These are phyloP conservation scores for Eucalyptus erythrocorys DNA, from an alignment of 345 rosid genomes.

Conservation along the genomic window DNA sequence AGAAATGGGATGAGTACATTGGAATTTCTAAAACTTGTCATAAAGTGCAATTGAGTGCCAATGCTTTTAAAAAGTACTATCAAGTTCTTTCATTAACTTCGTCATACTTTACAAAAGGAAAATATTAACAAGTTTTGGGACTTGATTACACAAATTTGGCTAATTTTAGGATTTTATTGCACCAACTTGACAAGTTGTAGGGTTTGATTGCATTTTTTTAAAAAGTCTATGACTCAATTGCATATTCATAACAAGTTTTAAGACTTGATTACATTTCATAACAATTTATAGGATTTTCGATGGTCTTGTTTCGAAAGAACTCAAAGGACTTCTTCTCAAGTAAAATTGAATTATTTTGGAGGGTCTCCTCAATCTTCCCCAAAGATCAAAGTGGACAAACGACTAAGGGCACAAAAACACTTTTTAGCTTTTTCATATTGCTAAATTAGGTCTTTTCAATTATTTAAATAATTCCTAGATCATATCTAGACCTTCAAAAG, in stretches of 20 bases:
- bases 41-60: no score
- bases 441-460: neutral
- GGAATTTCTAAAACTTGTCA: no score
- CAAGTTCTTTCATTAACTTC: no score
- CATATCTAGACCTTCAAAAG: neutral
- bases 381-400: neutral
- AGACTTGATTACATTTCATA: no score
- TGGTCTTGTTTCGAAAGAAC: neutral
- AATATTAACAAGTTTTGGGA: no score
- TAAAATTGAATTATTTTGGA: neutral
- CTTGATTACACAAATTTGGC: no score
- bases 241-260: fast-evolving
- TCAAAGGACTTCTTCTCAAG: neutral
- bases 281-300: fast-evolving
- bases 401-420: neutral
- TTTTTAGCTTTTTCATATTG: neutral
- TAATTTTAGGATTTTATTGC: no score
- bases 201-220: no score
- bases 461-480: neutral
- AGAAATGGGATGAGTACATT: fast-evolving
- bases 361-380: neutral
- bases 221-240: no score
- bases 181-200: no score
- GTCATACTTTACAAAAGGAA: no score
- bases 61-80: no score